A percentile compares a stretch with the other conserved stretches of the same genome.
Conservation (phyloP, 2,329 filamentous ascomycete species). For the Mycosphaerelloides madeirae region DNA sequence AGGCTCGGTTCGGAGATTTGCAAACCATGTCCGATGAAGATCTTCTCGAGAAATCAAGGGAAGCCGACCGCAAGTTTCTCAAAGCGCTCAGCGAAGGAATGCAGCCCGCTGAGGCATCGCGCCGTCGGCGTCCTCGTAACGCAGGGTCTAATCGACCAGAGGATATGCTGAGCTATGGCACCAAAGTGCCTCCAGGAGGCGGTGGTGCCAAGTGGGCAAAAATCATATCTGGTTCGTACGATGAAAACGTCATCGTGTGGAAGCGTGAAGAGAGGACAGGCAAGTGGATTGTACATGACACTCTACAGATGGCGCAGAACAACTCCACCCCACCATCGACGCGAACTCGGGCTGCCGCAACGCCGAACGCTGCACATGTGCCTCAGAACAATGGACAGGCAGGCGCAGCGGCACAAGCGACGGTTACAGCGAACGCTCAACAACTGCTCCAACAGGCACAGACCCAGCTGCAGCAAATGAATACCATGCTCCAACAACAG, state of each 20-base stretch:
- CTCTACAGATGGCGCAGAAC: slow-evolving; percentile 29
- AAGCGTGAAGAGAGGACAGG: slow-evolving; percentile 69
- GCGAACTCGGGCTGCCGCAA: slow-evolving; percentile 5
- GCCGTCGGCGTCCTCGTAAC: slow-evolving; percentile 45
- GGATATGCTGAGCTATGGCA: slow-evolving; percentile 73
- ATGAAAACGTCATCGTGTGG: slow-evolving; percentile 95
- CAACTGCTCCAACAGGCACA: slow-evolving; percentile 18
- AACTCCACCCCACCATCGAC: slow-evolving; percentile 4
- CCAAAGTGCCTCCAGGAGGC: slow-evolving; percentile 83
- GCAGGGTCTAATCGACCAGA: slow-evolving; percentile 70
- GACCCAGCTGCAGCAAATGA: slow-evolving; percentile 14
- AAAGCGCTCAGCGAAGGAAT: slow-evolving; percentile 48
- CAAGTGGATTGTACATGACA: slow-evolving; percentile 74
- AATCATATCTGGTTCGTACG: slow-evolving; percentile 97
- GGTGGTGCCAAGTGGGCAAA: slow-evolving; percentile 83
- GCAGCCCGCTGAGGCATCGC: slow-evolving; percentile 29
- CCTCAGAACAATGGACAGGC: slow-evolving; percentile 10
- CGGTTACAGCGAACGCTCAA: no score
- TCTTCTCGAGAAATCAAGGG: slow-evolving; percentile 66
- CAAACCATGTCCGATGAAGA: slow-evolving; percentile 69
- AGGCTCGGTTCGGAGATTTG: slow-evolving; percentile 88
- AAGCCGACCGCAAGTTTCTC: slow-evolving; percentile 70
- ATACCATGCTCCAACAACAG: slow-evolving; percentile 14
- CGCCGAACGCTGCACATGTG: slow-evolving; percentile 9
- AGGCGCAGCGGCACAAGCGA: slow-evolving; percentile 6